These are phyloP conservation scores for Tolypocladium amazonense DNA, from an alignment of 2,329 filamentous ascomycete species.

Conservation along the genomic window DNA sequence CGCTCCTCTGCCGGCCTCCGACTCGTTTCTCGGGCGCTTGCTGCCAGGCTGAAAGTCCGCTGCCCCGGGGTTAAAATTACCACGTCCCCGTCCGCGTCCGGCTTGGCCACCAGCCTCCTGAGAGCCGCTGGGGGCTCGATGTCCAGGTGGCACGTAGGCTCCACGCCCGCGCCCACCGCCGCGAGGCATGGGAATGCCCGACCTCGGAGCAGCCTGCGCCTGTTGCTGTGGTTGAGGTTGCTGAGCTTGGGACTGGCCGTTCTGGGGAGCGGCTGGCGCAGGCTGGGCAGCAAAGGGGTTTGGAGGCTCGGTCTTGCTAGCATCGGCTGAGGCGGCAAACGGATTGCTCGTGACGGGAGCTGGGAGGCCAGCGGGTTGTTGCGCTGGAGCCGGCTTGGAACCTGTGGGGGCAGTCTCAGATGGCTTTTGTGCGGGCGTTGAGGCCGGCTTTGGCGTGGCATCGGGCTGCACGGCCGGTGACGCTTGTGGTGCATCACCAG, in stretches of 20 bases:
- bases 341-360: constrained; percentile 17
- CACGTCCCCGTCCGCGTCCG: constrained; percentile 27
- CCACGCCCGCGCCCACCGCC: constrained; percentile 29
- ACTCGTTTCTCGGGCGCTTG: constrained; percentile 47
- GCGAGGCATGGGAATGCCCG: constrained; percentile 30
- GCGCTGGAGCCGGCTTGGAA: constrained; percentile 7
- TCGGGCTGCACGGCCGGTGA: neutral
- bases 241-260: neutral
- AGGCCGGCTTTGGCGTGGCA: neutral
- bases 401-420: neutral
- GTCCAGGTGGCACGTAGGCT: constrained; percentile 26
- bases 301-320: constrained; percentile 6
- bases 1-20: constrained; percentile 28
- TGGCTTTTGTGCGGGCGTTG: constrained; percentile 8
- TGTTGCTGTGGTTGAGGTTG: constrained; percentile 11
- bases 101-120: constrained; percentile 22
- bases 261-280: constrained; percentile 3
- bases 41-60: constrained; percentile 47
- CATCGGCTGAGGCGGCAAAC: constrained; percentile 15
- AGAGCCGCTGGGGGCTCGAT: constrained; percentile 21
- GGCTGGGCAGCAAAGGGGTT: constrained; percentile 16
- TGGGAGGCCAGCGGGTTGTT: constrained; percentile 12
- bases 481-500: neutral
- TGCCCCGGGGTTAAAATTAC: constrained; percentile 36
- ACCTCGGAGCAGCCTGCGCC: constrained; percentile 13